Percentiles rank a stretch among this genome's conserved stretches.
Evolutionary conservation across 345 rosid genomes (phyloP).

Genomic region (Boechera divaricarpa): DNA sequence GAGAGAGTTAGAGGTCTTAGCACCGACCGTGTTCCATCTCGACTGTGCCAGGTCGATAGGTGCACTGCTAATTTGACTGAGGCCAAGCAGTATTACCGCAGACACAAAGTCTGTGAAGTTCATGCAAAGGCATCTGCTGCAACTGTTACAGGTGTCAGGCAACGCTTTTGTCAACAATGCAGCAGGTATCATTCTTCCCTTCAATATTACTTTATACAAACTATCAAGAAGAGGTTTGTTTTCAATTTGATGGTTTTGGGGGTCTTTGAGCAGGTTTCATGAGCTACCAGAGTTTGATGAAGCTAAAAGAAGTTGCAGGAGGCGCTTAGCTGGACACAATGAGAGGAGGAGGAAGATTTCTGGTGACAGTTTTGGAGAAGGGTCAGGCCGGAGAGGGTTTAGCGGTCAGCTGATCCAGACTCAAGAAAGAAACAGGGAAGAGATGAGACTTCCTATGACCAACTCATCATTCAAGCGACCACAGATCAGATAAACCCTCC

Average conservation of each 20-base stretch:
- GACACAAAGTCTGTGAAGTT: conserved; percentile 88
- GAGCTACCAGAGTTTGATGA: conserved; percentile 88
- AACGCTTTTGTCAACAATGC: conserved; percentile 93
- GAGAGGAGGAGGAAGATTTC: conserved; percentile 82
- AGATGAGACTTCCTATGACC: conserved; percentile 36
- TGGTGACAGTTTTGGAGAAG: conserved; percentile 61
- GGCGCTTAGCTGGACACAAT: conserved; percentile 86
- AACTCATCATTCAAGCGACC: conserved; percentile 45
- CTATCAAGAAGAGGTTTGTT: neutral
- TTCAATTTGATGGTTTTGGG: neutral
- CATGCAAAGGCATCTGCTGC: conserved; percentile 76
- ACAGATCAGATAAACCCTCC: conserved; percentile 52
- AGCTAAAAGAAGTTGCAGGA: conserved; percentile 86
- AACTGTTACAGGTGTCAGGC: conserved; percentile 64
- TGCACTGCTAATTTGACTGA: conserved; percentile 69
- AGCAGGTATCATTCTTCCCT: conserved; percentile 65
- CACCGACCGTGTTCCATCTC: conserved; percentile 42
- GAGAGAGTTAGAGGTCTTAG: conserved; percentile 39
- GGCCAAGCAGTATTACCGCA: conserved; percentile 77
- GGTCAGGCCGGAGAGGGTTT: conserved; percentile 58
- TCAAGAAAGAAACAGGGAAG: conserved; percentile 42
- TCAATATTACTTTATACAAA: neutral
- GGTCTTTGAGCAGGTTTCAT: conserved; percentile 57
- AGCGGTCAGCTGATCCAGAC: conserved; percentile 34
- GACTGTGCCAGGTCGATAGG: conserved; percentile 71